Evolutionary conservation across 805 yeast species (phyloP).

Genomic region (Candida gorgasii): DNA sequence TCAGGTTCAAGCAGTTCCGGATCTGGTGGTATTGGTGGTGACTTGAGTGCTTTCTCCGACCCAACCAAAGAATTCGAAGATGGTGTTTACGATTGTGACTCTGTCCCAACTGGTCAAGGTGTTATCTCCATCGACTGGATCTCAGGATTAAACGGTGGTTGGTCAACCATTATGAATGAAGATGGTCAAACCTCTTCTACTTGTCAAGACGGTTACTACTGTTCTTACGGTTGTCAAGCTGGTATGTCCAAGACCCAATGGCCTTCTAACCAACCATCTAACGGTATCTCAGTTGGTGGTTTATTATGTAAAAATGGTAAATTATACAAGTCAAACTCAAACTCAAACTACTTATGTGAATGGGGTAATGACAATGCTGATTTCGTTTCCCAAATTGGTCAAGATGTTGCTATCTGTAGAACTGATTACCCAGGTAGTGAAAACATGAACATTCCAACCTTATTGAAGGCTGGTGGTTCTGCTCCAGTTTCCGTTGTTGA

Average conservation of each 20-base stretch:
- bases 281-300: conserved; percentile 95
- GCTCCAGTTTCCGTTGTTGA: conserved; percentile 78
- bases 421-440: conserved; percentile 99
- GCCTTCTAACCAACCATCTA: conserved; percentile 85
- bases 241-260: conserved; percentile 99
- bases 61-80: conserved; percentile 70
- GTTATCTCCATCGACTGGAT: conserved; percentile 66
- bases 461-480: conserved; percentile 64
- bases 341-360: conserved; percentile 71
- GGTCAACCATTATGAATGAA: conserved; percentile 69
- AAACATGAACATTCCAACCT: conserved; percentile 95
- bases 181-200: conserved; percentile 62
- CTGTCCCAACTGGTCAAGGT: conserved; percentile 82
- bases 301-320: conserved; percentile 80
- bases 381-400: conserved; percentile 61
- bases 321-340: conserved; percentile 73
- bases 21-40: conserved; percentile 51
- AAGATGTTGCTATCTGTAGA: conserved; percentile 88
- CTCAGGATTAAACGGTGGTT: conserved; percentile 66
- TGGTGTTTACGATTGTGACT: conserved; percentile 65
- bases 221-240: conserved; percentile 97
- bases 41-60: conserved; percentile 52
- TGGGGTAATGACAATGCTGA: conserved; percentile 78
- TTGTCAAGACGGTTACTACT: conserved; percentile 88
- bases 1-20: conserved; percentile 9